Percentiles rank a stretch among this genome's conserved stretches.
phyloP scores from a whole-genome alignment of 352 stramenopile species.

The Phytophthora crassamura region DNA sequence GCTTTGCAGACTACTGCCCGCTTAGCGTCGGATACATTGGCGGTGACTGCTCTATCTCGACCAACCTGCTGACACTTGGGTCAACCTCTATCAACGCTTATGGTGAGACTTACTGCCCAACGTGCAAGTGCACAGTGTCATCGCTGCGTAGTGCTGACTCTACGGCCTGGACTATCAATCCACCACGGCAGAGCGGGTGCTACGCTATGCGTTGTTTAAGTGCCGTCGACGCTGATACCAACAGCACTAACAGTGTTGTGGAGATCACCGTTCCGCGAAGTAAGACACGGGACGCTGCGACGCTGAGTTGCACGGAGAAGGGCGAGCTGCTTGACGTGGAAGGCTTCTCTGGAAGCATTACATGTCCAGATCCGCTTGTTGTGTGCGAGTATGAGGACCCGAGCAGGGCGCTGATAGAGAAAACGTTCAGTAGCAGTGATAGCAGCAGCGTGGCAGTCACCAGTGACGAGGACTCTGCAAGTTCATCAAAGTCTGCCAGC shows the following conservation, averaged over 20 bases:
- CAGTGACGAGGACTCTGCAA: neutral
- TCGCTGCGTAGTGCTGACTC: conserved; percentile 67
- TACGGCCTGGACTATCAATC: conserved; percentile 53
- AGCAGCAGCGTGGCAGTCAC: neutral
- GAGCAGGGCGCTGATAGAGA: conserved; percentile 7
- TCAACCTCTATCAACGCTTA: conserved; percentile 64
- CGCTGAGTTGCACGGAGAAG: conserved; percentile 52
- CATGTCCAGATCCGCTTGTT: conserved; percentile 68
- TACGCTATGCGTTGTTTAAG: conserved; percentile 61
- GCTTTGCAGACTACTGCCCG: conserved; percentile 73
- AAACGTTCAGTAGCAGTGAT: neutral
- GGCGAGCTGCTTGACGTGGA: conserved; percentile 46
- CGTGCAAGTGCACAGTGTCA: conserved; percentile 68
- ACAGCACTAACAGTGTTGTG: conserved; percentile 22
- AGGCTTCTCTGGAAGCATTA: conserved; percentile 59
- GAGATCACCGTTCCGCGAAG: conserved; percentile 49
- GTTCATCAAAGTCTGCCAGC: neutral
- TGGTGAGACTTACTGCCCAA: conserved; percentile 75
- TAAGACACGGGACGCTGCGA: conserved; percentile 22
- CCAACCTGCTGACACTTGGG: conserved; percentile 51
- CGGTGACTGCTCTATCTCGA: conserved; percentile 57
- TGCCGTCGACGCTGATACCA: conserved; percentile 10
- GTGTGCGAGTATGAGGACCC: conserved; percentile 46
- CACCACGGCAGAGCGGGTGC: conserved; percentile 59
- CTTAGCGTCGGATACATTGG: conserved; percentile 61